Base-by-base conservation (phyloP, 164 flowering plant genomes). In the Saururus chinensis region DNA sequence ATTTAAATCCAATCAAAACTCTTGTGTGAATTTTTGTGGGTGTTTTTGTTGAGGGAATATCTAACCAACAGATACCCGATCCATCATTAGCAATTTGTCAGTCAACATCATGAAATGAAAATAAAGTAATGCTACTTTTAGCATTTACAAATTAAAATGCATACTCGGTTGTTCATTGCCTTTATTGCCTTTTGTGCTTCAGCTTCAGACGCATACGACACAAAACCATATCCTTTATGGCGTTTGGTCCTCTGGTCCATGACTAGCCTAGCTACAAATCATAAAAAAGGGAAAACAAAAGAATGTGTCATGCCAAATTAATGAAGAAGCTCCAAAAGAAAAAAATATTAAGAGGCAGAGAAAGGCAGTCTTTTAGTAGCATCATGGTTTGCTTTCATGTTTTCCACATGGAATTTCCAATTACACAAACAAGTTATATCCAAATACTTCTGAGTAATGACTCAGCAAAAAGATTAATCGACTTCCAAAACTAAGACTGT, bases 201-300 rank as follows among this genome's bases (percentile, higher is more conserved):
- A 59, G 1, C 41, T 45, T 81, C 82, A 4, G 86, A 75, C 40
- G 81, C 68, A 63, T 64, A 91, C 9, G 82, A 67, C n/a, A 91
- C 84, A 69, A 88, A 91, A 16, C 91, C 97, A 72, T 80, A 86
- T 21, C 97, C 97, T 73, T 83, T 91, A 30, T 86, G 86, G 76
- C 86, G 83, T 57, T 58, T 71, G 10, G 89, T 84, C 63, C 60
- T 68, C 12, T 62, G 66, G 62, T 91, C 95, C 55, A 8, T 56
- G 20, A 91, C 68, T 49, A 91, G 68, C 72, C 80, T 80, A 55
- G 87, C 96, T 35, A 30, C 1, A 58, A 0, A 0, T 6, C 22
- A 35, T 7, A 7, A 57, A 71, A 30, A 63, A 17, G 65, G 45
- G 1, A 40, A 41, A 60, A 35, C 57, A 42, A 53, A 35, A 23